Evolutionary conservation across 1,284 basidiomycete genomes (phyloP).

Genomic region (Heterobasidion occidentale): DNA sequence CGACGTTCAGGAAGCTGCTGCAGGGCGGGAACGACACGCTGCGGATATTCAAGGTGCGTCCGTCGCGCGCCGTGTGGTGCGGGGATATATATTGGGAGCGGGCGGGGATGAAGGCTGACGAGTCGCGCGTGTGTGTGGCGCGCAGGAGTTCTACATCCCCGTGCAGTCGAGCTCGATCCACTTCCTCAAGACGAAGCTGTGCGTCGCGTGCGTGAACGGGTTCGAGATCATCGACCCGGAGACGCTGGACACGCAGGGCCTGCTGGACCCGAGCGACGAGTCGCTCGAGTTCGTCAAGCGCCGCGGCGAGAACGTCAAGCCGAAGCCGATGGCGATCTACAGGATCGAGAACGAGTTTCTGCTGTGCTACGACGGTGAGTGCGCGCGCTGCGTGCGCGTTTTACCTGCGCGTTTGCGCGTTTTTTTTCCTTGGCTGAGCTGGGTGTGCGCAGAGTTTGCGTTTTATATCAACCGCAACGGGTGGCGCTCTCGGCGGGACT

Average conservation of each 20-base stretch:
- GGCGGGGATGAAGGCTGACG: not conserved
- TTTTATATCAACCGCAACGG: slow-evolving; percentile 99
- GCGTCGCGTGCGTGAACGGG: slow-evolving; percentile 96
- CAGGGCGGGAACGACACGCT: slow-evolving; percentile 95
- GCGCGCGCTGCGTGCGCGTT: not conserved
- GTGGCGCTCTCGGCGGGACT: slow-evolving; percentile 83
- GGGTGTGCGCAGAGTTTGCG: slow-evolving; percentile 71
- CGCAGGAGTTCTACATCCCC: slow-evolving; percentile 95
- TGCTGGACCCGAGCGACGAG: slow-evolving; percentile 90
- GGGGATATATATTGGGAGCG: too few species aligned
- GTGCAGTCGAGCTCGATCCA: slow-evolving; percentile 96
- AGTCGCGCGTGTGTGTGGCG: too few species aligned
- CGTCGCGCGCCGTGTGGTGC: slow-evolving; percentile 15
- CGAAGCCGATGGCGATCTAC: slow-evolving; percentile 95
- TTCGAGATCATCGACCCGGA: slow-evolving; percentile 99
- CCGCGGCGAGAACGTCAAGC: slow-evolving; percentile 54
- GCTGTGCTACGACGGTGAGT: slow-evolving; percentile 92
- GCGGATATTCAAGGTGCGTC: slow-evolving; percentile 81
- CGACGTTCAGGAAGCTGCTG: slow-evolving; percentile 89
- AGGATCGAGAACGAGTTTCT: slow-evolving; percentile 96
- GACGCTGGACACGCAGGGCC: slow-evolving; percentile 92
- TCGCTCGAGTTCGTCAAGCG: slow-evolving; percentile 93
- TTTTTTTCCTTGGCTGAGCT: slow-evolving; percentile 5
- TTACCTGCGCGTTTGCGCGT: not conserved
- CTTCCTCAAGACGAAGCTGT: slow-evolving; percentile 96